phyloP scores from a whole-genome alignment of 1,284 basidiomycete genomes.

The Leccinum pachyderme region DNA sequence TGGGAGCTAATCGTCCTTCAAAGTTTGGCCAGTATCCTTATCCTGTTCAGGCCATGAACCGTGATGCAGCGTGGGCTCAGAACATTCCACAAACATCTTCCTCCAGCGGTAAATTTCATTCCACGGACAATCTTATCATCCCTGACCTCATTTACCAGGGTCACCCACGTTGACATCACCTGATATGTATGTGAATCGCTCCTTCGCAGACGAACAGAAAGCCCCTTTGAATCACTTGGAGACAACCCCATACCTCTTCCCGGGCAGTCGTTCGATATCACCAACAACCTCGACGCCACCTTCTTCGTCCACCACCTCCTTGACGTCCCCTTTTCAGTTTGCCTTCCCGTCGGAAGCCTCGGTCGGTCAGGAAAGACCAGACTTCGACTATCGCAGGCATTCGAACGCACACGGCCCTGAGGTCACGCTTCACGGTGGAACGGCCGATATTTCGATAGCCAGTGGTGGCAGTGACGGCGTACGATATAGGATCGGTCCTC shows the following conservation, averaged over 20 bases:
- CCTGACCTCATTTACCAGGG: constrained; percentile 54
- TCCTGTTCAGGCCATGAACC: constrained; percentile 44
- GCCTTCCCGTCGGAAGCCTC: constrained; percentile 52
- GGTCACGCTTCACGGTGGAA: constrained; percentile 67
- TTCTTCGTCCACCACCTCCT: constrained; percentile 60
- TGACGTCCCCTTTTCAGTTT: constrained; percentile 66
- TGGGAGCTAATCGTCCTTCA: constrained; percentile 40
- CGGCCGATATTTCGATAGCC: constrained; percentile 64
- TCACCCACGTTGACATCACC: constrained; percentile 59
- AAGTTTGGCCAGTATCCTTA: constrained; percentile 61
- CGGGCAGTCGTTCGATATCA: constrained; percentile 70
- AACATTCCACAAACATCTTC: constrained; percentile 44
- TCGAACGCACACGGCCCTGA: constrained; percentile 50
- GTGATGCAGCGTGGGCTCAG: constrained; percentile 54
- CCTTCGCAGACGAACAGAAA: constrained; percentile 62
- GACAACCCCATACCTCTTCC: constrained; percentile 60
- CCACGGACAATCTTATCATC: constrained; percentile 44
- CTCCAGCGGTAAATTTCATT: constrained; percentile 42
- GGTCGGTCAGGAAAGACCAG: constrained; percentile 53
- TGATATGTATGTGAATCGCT: constrained; percentile 56
- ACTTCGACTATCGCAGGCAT: constrained; percentile 64
- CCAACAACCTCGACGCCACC: constrained; percentile 64
- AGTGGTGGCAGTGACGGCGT: constrained; percentile 50
- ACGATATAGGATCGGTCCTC: constrained; percentile 54
- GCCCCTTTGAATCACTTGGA: constrained; percentile 53